A percentile compares a stretch with the other conserved stretches of the same genome.
phyloP scores from a whole-genome alignment of 2,329 filamentous ascomycete genomes.

The Penicillium psychrosexuale region DNA sequence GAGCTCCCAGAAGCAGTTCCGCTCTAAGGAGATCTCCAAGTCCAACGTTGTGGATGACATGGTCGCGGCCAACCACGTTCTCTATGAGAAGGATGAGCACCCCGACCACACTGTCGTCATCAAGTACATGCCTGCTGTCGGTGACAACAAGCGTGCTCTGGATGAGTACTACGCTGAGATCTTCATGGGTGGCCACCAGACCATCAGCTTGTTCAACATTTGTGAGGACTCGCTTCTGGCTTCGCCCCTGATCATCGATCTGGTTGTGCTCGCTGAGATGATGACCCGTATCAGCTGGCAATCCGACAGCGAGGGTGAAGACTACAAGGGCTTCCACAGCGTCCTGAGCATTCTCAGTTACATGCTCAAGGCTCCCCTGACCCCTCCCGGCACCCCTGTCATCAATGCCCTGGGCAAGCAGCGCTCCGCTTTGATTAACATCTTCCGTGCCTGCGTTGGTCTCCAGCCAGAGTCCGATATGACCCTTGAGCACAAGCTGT shows the following conservation, averaged over 20 bases:
- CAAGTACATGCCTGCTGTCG: constrained; percentile 99
- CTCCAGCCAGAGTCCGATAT: constrained; percentile 97
- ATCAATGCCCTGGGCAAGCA: constrained; percentile 96
- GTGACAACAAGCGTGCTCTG: constrained; percentile 97
- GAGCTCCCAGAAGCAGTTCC: constrained; percentile 96
- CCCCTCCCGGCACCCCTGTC: constrained; percentile 89
- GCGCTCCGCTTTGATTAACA: constrained; percentile 90
- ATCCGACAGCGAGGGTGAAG: constrained; percentile 56
- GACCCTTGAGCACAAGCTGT: constrained; percentile 98
- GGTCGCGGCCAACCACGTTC: constrained; percentile 89
- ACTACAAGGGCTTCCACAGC: constrained; percentile 93
- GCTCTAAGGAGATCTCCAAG: constrained; percentile 99
- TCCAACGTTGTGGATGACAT: constrained; percentile 99
- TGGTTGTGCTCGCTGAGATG: constrained; percentile 90
- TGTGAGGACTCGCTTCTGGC: constrained; percentile 97
- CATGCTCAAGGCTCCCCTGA: constrained; percentile 95
- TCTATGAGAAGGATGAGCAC: constrained; percentile 90
- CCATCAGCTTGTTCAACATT: constrained; percentile 96
- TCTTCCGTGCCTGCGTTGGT: constrained; percentile 96
- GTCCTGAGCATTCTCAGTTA: constrained; percentile 97
- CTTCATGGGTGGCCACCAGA: constrained; percentile 98
- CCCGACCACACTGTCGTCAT: constrained; percentile 98
- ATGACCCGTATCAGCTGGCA: constrained; percentile 99
- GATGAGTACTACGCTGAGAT: constrained; percentile 99
- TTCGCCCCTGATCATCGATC: constrained; percentile 93